Evolutionary conservation across 495 filamentous ascomycete genomes (phyloP).

Genomic region (Platismatia glauca): DNA sequence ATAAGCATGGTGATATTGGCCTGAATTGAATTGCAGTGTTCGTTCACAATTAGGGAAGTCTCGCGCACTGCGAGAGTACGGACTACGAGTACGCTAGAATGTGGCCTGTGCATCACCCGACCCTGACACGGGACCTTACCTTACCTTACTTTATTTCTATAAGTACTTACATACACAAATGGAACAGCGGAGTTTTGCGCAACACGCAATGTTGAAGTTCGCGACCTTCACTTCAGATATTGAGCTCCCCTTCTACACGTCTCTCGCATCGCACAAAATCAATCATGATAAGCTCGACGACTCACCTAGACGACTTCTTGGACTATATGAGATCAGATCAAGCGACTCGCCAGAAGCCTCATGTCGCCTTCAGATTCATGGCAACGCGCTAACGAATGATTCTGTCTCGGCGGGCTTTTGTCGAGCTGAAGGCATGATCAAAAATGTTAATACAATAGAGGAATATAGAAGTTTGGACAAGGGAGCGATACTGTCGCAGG

Average conservation of each 20-base stretch:
- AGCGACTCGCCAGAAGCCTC: conserved; percentile 59
- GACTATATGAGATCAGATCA: conserved; percentile 76
- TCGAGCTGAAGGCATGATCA: conserved; percentile 86
- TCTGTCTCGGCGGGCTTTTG: conserved; percentile 65
- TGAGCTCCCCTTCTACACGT: conserved; percentile 87
- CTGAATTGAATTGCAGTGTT: neutral
- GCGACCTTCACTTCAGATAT: conserved; percentile 87
- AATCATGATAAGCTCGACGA: conserved; percentile 95
- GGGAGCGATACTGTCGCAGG: conserved; percentile 56
- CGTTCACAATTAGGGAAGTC: too few relatives aligned
- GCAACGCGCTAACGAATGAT: conserved; percentile 70
- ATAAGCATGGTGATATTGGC: conserved; percentile 59
- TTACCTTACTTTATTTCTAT: too few relatives aligned
- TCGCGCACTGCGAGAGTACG: too few relatives aligned
- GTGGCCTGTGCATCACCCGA: too few relatives aligned
- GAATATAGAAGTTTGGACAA: conserved; percentile 78
- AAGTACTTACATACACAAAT: too few relatives aligned
- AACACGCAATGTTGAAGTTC: conserved; percentile 45
- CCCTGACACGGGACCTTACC: too few relatives aligned
- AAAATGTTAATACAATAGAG: conserved; percentile 92
- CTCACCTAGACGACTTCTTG: conserved; percentile 76
- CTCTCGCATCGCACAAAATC: conserved; percentile 81
- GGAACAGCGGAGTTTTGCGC: too few relatives aligned
- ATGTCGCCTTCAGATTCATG: conserved; percentile 79
- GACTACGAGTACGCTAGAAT: too few relatives aligned